Conservation (phyloP, 129 eudicot species). For the Dittrichia graveolens region DNA sequence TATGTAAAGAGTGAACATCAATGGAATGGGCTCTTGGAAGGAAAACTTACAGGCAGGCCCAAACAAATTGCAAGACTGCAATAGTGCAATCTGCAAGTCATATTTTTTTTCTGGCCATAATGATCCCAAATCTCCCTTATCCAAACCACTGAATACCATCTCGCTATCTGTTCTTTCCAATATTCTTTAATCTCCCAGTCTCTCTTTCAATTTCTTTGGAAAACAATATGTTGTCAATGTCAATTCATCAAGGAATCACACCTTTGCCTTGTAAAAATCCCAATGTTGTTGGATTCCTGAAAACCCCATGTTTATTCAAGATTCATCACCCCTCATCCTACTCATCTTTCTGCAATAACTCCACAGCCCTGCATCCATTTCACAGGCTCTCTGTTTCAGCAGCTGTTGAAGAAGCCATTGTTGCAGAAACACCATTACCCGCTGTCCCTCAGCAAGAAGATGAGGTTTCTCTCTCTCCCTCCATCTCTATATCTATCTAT, state of each 20-base stretch:
- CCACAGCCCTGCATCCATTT: conserved; percentile 35
- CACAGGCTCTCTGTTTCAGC: conserved; percentile 45
- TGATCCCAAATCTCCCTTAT: conserved; percentile 16
- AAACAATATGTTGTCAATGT: conserved; percentile 55
- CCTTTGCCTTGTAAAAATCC: conserved; percentile 44
- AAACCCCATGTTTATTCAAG: conserved; percentile 35
- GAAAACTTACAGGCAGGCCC: neutral
- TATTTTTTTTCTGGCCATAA: conserved; percentile 18
- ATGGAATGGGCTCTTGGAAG: neutral
- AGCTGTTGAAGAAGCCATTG: conserved; percentile 36
- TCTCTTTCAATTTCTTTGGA: conserved; percentile 6
- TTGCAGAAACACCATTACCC: conserved; percentile 33
- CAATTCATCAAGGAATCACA: conserved; percentile 59
- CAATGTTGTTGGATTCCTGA: conserved; percentile 33
- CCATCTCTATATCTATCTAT: neutral
- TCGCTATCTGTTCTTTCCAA: conserved; percentile 10
- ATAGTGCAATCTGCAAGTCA: neutral
- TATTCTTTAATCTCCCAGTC: conserved; percentile 16
- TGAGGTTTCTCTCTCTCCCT: conserved; percentile 27
- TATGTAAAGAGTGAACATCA: neutral
- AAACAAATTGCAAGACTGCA: neutral
- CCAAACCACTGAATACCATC: conserved; percentile 11
- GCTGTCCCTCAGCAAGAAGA: conserved; percentile 30
- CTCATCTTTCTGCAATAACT: conserved; percentile 24
- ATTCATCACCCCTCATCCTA: conserved; percentile 32